Evolutionary conservation across 805 yeast genomes (phyloP).

Genomic region (Suhomyces sp.): DNA sequence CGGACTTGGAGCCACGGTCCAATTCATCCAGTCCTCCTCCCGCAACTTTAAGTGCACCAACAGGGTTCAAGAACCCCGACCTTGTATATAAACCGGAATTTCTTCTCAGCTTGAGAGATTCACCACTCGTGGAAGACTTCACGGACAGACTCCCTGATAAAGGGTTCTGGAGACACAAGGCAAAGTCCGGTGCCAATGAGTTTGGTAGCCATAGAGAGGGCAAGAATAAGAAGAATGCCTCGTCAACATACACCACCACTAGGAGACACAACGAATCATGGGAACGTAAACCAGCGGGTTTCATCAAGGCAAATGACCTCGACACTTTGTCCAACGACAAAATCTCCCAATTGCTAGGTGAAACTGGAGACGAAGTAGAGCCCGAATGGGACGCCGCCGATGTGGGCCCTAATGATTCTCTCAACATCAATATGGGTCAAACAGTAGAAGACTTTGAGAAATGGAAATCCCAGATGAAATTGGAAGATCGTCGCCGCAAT

Average conservation of each 20-base stretch:
- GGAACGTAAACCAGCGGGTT: slow-evolving; percentile 29
- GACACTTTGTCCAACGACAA: slow-evolving; percentile 33
- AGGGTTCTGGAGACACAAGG: slow-evolving; percentile 49
- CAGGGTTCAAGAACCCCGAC: slow-evolving; percentile 10
- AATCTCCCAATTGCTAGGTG: slow-evolving; percentile 37
- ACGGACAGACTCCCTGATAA: slow-evolving; percentile 43
- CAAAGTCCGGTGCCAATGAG: slow-evolving; percentile 4
- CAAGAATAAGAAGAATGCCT: slow-evolving; percentile 14
- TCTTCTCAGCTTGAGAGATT: slow-evolving; percentile 31
- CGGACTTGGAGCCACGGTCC: slow-evolving; percentile 27
- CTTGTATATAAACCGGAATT: slow-evolving; percentile 27
- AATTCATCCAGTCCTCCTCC: slow-evolving; percentile 11
- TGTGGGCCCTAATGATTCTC: slow-evolving; percentile 23
- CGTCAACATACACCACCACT: slow-evolving; percentile 14
- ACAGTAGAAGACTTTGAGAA: slow-evolving; percentile 58
- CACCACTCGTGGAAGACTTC: slow-evolving; percentile 35
- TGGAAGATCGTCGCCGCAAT: slow-evolving; percentile 47
- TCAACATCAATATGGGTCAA: slow-evolving; percentile 41
- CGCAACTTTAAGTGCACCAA: neutral
- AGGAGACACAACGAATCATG: slow-evolving; percentile 20
- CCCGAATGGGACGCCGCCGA: slow-evolving; percentile 43
- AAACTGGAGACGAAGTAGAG: slow-evolving; percentile 31
- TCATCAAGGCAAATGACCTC: slow-evolving; percentile 21
- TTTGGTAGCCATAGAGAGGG: slow-evolving; percentile 1
- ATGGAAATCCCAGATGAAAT: slow-evolving; percentile 56